Evolutionary conservation across 192 early-diverging fungal genomes (phyloP).

Genomic region (Coemansia sp.): DNA sequence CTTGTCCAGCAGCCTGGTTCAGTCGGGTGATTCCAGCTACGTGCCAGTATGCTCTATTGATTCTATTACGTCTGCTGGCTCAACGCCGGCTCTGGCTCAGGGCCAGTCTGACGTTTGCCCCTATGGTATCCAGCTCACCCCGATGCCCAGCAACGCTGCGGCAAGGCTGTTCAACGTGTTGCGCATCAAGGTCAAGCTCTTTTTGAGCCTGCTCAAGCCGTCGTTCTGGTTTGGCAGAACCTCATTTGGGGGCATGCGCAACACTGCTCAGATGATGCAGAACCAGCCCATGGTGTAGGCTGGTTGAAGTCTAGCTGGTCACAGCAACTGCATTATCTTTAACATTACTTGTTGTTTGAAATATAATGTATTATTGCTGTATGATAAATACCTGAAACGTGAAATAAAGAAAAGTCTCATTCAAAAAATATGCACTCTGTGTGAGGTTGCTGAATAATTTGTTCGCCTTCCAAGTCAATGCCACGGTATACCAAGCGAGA

Average conservation of each 20-base stretch:
- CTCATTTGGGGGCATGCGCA: background rate
- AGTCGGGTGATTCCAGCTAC: background rate
- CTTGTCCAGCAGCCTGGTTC: background rate
- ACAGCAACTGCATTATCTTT: background rate
- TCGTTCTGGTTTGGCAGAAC: background rate
- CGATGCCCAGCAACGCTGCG: background rate
- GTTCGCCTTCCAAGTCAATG: too few species aligned
- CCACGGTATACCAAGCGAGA: background rate
- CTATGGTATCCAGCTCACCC: background rate
- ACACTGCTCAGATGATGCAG: background rate
- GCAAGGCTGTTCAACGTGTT: background rate
- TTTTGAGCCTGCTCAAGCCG: background rate
- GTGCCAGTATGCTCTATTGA: background rate
- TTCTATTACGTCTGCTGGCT: background rate
- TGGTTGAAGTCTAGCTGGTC: background rate
- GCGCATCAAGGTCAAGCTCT: background rate
- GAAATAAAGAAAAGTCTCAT: background rate
- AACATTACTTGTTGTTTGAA: background rate
- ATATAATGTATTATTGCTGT: background rate
- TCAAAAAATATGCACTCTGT: background rate
- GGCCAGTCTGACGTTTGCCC: background rate
- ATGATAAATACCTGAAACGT: background rate
- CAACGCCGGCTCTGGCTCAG: background rate
- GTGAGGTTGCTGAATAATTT: background rate
- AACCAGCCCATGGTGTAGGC: background rate